A percentile compares a stretch with the other conserved stretches of the same genome.
Conservation (phyloP, 139 green algal genomes). For the Volvox africanus region DNA sequence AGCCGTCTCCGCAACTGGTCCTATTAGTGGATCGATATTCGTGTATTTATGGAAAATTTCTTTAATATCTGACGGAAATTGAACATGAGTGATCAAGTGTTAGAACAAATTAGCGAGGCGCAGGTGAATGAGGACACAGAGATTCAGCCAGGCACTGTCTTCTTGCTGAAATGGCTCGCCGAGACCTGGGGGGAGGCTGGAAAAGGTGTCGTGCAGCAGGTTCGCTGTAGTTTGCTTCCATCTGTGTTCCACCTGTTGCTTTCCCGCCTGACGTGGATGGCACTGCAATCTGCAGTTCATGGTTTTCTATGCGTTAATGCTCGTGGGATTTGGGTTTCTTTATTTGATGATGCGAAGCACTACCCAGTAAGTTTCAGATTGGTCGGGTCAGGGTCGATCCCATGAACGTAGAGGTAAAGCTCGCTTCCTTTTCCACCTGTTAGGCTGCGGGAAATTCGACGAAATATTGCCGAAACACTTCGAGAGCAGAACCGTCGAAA, state of each 20-base stretch:
- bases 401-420: too few relatives aligned
- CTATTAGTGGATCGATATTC: too few relatives aligned
- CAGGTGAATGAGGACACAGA: not conserved
- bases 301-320: slow-evolving; percentile 38
- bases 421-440: too few relatives aligned
- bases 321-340: slow-evolving; percentile 27
- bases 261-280: not conserved
- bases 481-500: slow-evolving; percentile 17
- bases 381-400: not conserved
- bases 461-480: slow-evolving; percentile 44
- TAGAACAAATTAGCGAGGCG: slow-evolving; percentile 20
- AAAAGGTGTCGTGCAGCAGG: slow-evolving; percentile 32
- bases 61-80: not conserved
- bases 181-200: slow-evolving; percentile 34
- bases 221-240: not conserved
- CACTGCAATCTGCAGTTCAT: slow-evolving; percentile 21
- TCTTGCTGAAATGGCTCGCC: slow-evolving; percentile 6
- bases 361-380: slow-evolving; percentile 4
- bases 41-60: not conserved
- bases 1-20: too few relatives aligned
- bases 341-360: slow-evolving; percentile 41
- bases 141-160: not conserved
- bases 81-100: slow-evolving; percentile 38
- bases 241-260: not conserved
- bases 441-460: slow-evolving; percentile 31